These are phyloP conservation scores for Blepharisma japonicum DNA, from an alignment of 73 alveolate species.

Conservation along the genomic window DNA sequence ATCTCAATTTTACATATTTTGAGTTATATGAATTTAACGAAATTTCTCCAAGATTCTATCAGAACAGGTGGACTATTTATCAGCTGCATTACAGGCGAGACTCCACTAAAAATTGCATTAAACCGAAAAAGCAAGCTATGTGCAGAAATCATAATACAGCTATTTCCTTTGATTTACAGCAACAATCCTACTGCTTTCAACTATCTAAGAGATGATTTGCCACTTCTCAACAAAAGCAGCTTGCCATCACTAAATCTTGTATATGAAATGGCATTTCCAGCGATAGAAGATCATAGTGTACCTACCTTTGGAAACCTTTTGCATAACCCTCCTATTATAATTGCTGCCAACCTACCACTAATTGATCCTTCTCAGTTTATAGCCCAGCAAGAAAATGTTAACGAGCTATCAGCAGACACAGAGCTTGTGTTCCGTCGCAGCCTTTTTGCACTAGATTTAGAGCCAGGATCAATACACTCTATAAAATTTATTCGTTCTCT, in stretches of 20 bases:
- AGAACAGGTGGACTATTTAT: neutral
- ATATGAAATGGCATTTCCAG: slow-evolving; percentile 22
- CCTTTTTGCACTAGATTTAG: slow-evolving; percentile 6
- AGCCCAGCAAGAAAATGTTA: neutral
- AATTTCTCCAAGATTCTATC: neutral
- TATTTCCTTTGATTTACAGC: neutral
- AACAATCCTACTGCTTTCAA: neutral
- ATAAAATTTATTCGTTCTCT: neutral
- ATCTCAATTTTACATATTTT: neutral
- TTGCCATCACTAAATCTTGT: neutral
- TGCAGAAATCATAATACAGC: slow-evolving; percentile 1
- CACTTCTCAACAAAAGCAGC: neutral
- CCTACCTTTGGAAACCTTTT: slow-evolving; percentile 23
- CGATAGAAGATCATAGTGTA: neutral
- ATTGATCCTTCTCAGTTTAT: neutral
- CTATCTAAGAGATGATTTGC: neutral
- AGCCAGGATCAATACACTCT: slow-evolving; percentile 9
- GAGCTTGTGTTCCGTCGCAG: slow-evolving; percentile 8
- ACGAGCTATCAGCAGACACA: neutral
- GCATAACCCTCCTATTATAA: neutral
- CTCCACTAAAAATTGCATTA: slow-evolving; percentile 2
- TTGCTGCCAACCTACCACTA: neutral
- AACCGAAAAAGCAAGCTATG: slow-evolving; percentile 21
- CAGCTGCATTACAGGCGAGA: neutral
- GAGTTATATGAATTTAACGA: slow-evolving; percentile 18